Evolutionary conservation across 305 asterid genomes (phyloP).

Genomic region (Solanum hybrid): DNA sequence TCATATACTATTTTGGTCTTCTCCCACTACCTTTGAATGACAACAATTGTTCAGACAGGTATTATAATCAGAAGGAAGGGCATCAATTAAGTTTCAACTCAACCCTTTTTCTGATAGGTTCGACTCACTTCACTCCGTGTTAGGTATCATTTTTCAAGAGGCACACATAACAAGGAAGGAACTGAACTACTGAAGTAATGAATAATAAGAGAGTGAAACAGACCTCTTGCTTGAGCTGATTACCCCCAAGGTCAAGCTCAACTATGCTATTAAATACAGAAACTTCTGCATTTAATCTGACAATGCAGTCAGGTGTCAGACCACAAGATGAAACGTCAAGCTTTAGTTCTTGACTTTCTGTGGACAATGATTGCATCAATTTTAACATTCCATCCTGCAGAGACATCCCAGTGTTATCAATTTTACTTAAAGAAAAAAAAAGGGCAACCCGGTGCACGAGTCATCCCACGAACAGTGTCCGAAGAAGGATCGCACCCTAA

Average conservation of each 20-base stretch:
- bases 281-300: constrained; percentile 41
- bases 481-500: background rate
- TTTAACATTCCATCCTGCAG: constrained; percentile 71
- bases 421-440: background rate
- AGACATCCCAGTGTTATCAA: constrained; percentile 19
- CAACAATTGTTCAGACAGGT: background rate
- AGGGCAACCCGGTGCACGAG: background rate
- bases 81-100: background rate
- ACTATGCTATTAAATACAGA: constrained; percentile 43
- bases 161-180: background rate
- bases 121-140: background rate
- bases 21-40: background rate
- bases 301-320: constrained; percentile 42
- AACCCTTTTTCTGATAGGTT: background rate
- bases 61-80: background rate
- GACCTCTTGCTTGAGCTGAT: constrained; percentile 70
- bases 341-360: constrained; percentile 60
- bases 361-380: constrained; percentile 60
- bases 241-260: constrained; percentile 84
- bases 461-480: background rate
- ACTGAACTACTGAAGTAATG: background rate
- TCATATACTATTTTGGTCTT: background rate
- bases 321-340: constrained; percentile 74
- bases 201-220: constrained; percentile 13
- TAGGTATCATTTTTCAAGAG: background rate